These are phyloP conservation scores for Prunus dulcis DNA, from an alignment of 306 rosid genomes.

Conservation along the genomic window DNA sequence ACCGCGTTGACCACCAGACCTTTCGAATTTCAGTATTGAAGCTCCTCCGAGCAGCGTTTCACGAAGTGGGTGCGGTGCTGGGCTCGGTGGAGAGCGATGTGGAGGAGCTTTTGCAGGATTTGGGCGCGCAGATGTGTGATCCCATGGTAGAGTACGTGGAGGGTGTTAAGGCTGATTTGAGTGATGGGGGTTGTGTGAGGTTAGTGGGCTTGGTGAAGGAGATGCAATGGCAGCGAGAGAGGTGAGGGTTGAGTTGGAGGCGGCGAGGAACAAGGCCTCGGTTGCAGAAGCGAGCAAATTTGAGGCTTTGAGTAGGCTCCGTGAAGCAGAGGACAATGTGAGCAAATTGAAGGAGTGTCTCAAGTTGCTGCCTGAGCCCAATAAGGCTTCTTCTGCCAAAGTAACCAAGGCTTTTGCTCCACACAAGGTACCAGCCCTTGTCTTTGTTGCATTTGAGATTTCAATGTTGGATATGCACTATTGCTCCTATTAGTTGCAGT, in stretches of 20 bases:
- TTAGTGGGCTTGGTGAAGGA: conserved; percentile 9
- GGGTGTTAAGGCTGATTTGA: conserved; percentile 11
- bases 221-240: neutral
- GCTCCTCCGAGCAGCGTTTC: neutral
- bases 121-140: conserved; percentile 13
- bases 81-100: conserved; percentile 11
- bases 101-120: conserved; percentile 2
- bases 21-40: neutral
- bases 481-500: neutral
- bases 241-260: conserved; percentile 10
- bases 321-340: conserved; percentile 11
- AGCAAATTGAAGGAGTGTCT: conserved; percentile 7
- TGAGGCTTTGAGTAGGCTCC: conserved; percentile 11
- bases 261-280: neutral
- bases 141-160: conserved; percentile 10
- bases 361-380: conserved; percentile 3
- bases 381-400: neutral
- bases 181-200: neutral
- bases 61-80: neutral
- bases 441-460: neutral
- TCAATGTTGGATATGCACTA: neutral
- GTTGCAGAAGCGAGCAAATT: conserved; percentile 4
- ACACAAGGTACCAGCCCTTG: neutral
- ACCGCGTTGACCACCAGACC: conserved; percentile 1
- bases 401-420: neutral